These are phyloP conservation scores for Septoria linicola DNA, from an alignment of 2,329 filamentous ascomycete species.

Conservation along the genomic window DNA sequence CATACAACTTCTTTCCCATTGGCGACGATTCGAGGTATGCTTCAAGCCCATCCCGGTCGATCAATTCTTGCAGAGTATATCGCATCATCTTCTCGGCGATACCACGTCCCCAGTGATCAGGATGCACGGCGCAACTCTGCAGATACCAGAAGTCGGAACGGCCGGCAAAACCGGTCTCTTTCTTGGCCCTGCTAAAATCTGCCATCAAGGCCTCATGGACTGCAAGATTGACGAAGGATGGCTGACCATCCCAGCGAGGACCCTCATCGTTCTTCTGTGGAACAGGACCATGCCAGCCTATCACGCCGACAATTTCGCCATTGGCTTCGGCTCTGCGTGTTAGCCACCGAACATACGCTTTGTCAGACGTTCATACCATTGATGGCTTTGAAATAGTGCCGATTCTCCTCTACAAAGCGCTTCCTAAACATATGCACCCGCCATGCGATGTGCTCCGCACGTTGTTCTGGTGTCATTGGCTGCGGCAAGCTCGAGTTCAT, in stretches of 20 bases:
- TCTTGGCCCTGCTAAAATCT: not conserved
- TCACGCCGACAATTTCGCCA: not conserved
- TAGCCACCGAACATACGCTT: not conserved
- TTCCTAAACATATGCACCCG: not conserved
- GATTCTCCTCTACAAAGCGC: not conserved
- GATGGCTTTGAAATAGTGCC: not conserved
- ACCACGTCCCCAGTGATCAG: conserved; percentile 12
- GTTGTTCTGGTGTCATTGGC: not conserved
- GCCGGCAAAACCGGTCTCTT: conserved; percentile 11
- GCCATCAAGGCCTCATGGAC: not conserved
- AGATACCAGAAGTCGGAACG: conserved; percentile 17
- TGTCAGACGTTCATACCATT: not conserved
- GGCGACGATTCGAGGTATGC: conserved; percentile 11
- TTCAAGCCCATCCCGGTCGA: conserved; percentile 12
- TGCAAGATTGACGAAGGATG: conserved; percentile 5
- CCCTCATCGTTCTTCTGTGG: not conserved
- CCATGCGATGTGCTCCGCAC: not conserved
- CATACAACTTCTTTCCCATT: conserved; percentile 9
- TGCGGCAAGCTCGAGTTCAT: not conserved
- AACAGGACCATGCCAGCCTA: conserved; percentile 12
- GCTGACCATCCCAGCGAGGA: conserved; percentile 4
- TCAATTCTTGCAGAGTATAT: conserved; percentile 3
- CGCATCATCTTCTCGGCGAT: conserved; percentile 8
- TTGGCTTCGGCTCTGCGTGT: not conserved
- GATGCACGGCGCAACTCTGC: conserved; percentile 12